Base-by-base conservation (phyloP, 2,329 filamentous ascomycete species). In the Lecanicillium sp. region DNA sequence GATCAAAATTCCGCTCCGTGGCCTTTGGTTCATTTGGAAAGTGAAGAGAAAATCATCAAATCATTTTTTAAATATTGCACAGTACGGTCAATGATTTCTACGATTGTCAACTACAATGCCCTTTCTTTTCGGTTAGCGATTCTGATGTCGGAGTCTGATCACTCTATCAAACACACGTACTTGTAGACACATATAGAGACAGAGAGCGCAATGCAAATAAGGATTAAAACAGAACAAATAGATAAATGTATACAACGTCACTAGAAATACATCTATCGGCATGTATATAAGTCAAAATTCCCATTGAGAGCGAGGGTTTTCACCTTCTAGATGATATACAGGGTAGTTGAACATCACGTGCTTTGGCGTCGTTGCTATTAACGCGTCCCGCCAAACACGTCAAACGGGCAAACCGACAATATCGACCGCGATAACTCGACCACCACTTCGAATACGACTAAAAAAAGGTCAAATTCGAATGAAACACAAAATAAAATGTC, bases 371-470 rank as follows among this genome's bases (percentile, higher is more conserved):
- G 35, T 30, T 43, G 37, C 42, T 30, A 42, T 46, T 42, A 38
- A 50, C 48, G 48, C 48, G 48, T 50, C 41, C 27, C 10, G n/a
- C 12, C 38, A 46, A 33, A 45, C 43, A 47, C 42, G 37, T 24
- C 23, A 41, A 35, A 8, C 21, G 11, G 4, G 6, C 20, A 14
- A 1, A 14, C n/a, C 5, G n/a, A 40, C 33, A 15, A 15, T 9
- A 20, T 9, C 17, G 36, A 29, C 15, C 27, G 33, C 33, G 59
- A 58, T 10, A 50, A 57, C 38, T 49, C 53, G 23, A 52, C 56
- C 14, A 50, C 41, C 40, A 32, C 17, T 23, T 29, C 17, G 37
- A 5, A 11, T 9, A 15, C 23, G 5, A 7, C 26, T 33, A 21
- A 46, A 37, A 9, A 14, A 29, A 12, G 12, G 14, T 12, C 26